Evolutionary conservation across 164 flowering plant genomes (phyloP).

Genomic region (Pachysandra terminalis): DNA sequence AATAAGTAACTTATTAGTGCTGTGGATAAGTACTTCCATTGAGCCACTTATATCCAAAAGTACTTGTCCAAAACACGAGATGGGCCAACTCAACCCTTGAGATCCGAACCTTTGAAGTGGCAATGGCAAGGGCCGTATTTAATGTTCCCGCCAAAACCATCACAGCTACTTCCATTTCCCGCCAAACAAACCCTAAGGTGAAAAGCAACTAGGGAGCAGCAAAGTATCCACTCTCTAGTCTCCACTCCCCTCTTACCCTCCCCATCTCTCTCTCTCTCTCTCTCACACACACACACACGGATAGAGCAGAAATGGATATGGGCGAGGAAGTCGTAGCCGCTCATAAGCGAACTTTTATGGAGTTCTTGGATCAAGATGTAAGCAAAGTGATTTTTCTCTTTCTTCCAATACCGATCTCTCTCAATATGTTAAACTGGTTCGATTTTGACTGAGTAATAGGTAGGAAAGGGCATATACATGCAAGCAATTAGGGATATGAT

Average conservation of each 20-base stretch:
- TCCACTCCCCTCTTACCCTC: background rate
- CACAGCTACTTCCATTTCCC: constrained; percentile 2
- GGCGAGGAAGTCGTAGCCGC: constrained; percentile 61
- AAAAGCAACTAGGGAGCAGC: background rate
- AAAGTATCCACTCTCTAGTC: background rate
- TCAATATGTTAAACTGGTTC: background rate
- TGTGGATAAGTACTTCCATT: too few species aligned
- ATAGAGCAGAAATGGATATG: constrained; percentile 47
- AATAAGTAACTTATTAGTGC: too few species aligned
- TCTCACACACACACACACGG: constrained; percentile 4
- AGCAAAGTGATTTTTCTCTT: constrained; percentile 8
- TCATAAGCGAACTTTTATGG: constrained; percentile 64
- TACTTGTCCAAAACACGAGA: too few species aligned
- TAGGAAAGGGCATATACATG: constrained; percentile 47
- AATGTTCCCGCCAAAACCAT: constrained; percentile 20
- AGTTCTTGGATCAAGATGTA: constrained; percentile 73
- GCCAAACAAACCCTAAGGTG: constrained; percentile 4
- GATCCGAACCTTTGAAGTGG: too few species aligned
- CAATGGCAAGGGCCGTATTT: too few species aligned
- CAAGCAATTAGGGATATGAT: constrained; percentile 66
- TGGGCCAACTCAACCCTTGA: too few species aligned
- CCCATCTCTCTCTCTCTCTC: constrained; percentile 15
- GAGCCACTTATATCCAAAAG: too few species aligned
- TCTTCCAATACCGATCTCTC: background rate
- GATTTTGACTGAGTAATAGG: constrained; percentile 20